phyloP scores from a whole-genome alignment of 78 protist genomes.

The Tieghemostelium lacteum region DNA sequence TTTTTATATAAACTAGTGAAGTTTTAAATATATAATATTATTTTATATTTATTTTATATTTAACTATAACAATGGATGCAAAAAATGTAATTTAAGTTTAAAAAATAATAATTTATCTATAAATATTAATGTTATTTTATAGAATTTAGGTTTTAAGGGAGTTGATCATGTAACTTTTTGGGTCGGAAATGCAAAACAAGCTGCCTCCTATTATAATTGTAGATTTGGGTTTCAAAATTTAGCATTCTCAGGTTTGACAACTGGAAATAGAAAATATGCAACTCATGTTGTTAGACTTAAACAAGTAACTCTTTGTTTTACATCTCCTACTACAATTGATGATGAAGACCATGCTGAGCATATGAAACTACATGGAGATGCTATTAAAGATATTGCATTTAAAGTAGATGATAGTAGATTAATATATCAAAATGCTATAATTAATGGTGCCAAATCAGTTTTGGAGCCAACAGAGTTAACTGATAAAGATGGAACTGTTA shows the following conservation, averaged over 20 bases:
- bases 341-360: constrained; percentile 58
- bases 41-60: too few species aligned
- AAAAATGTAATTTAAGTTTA: too few species aligned
- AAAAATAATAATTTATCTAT: too few species aligned
- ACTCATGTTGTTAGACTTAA: constrained; percentile 82
- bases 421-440: constrained; percentile 68
- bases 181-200: constrained; percentile 93
- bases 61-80: too few species aligned
- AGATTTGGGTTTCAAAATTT: constrained; percentile 86
- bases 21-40: too few species aligned
- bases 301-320: constrained; percentile 26
- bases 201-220: constrained; percentile 81
- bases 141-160: constrained; percentile 1
- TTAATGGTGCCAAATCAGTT: constrained; percentile 82
- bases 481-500: constrained; percentile 89
- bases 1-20: too few species aligned
- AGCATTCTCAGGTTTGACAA: constrained; percentile 87
- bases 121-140: too few species aligned
- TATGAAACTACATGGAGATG: constrained; percentile 86
- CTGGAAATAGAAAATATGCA: constrained; percentile 76
- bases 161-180: constrained; percentile 85
- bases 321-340: constrained; percentile 13
- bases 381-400: constrained; percentile 89
- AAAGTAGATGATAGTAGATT: constrained; percentile 75
- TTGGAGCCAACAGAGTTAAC: constrained; percentile 74